Conservation (phyloP, 2,329 filamentous ascomycete genomes). For the Rutstroemia sp. region DNA sequence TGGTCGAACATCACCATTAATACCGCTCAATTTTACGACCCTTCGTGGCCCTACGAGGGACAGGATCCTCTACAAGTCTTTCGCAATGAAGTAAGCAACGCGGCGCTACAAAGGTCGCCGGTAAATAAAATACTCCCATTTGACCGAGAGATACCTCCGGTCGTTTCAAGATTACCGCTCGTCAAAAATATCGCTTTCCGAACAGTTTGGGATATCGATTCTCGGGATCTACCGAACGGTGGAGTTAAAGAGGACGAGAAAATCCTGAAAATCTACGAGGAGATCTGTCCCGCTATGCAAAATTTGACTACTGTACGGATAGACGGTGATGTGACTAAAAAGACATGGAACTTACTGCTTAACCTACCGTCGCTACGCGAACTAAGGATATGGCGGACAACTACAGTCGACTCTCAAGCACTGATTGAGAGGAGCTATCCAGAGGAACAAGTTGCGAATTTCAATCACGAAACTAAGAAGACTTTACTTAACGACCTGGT, state of each 20-base stretch:
- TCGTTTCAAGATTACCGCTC: background rate
- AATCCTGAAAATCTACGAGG: background rate
- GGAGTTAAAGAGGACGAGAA: conserved; percentile 4
- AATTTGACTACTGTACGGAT: conserved; percentile 3
- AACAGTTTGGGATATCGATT: conserved; percentile 9
- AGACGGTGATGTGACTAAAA: conserved; percentile 6
- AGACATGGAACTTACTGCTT: conserved; percentile 3
- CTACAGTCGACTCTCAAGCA: conserved; percentile 3
- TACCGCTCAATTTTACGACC: conserved; percentile 7
- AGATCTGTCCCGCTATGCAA: conserved; percentile 1
- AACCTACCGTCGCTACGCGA: conserved; percentile 5
- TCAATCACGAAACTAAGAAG: background rate
- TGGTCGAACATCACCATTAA: conserved; percentile 10
- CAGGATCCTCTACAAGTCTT: conserved; percentile 1
- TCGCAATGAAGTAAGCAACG: background rate
- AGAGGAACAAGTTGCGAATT: background rate
- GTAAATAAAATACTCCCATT: background rate
- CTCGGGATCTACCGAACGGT: conserved; percentile 1
- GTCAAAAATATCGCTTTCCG: conserved; percentile 5
- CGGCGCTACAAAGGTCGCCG: background rate
- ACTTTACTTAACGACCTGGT: background rate
- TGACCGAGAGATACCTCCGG: conserved; percentile 3
- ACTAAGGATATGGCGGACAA: conserved; percentile 9
- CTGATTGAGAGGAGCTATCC: background rate
- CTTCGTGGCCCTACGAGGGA: conserved; percentile 1